Conservation (phyloP, 495 filamentous ascomycete species). For the Xylaria sp. region DNA sequence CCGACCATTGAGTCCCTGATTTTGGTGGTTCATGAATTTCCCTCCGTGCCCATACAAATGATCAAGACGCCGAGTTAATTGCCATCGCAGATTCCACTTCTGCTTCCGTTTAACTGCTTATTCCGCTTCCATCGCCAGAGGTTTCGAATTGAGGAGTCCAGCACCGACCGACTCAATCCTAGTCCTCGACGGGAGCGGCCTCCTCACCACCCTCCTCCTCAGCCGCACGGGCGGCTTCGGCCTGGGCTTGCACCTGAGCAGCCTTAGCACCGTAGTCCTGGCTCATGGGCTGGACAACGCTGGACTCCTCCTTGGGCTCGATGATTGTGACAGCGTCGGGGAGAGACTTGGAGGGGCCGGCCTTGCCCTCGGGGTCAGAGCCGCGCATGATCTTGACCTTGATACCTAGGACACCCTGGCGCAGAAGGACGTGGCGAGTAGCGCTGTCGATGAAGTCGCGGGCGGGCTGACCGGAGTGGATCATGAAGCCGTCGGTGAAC, state of each 20-base stretch:
- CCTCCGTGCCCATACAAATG: slow-evolving; percentile 41
- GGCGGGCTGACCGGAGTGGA: slow-evolving; percentile 99
- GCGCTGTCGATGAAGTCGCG: slow-evolving; percentile 99
- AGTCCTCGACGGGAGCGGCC: slow-evolving; percentile 57
- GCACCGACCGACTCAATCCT: slow-evolving; percentile 49
- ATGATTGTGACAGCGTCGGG: slow-evolving; percentile 99
- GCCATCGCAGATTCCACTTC: slow-evolving; percentile 30
- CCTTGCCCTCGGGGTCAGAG: slow-evolving; percentile 98
- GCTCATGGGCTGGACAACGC: slow-evolving; percentile 89
- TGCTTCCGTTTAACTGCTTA: slow-evolving; percentile 18
- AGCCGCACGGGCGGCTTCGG: slow-evolving; percentile 69
- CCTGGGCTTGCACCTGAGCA: slow-evolving; percentile 75
- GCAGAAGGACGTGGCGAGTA: slow-evolving; percentile 97
- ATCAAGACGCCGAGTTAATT: slow-evolving; percentile 42
- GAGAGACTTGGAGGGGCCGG: slow-evolving; percentile 93
- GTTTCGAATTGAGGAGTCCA: slow-evolving; percentile 41
- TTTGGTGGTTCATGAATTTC: slow-evolving; percentile 31
- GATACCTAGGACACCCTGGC: slow-evolving; percentile 99
- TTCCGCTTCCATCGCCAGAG: slow-evolving; percentile 19
- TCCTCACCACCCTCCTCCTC: slow-evolving; percentile 67
- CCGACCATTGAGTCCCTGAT: slow-evolving; percentile 27
- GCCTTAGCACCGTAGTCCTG: slow-evolving; percentile 99
- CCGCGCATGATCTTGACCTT: slow-evolving; percentile 99
- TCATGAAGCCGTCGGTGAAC: slow-evolving; percentile 99
- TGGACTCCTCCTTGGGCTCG: slow-evolving; percentile 98